These are phyloP conservation scores for Sporothrix protearum DNA, from an alignment of 2,329 filamentous ascomycete species.

Conservation along the genomic window DNA sequence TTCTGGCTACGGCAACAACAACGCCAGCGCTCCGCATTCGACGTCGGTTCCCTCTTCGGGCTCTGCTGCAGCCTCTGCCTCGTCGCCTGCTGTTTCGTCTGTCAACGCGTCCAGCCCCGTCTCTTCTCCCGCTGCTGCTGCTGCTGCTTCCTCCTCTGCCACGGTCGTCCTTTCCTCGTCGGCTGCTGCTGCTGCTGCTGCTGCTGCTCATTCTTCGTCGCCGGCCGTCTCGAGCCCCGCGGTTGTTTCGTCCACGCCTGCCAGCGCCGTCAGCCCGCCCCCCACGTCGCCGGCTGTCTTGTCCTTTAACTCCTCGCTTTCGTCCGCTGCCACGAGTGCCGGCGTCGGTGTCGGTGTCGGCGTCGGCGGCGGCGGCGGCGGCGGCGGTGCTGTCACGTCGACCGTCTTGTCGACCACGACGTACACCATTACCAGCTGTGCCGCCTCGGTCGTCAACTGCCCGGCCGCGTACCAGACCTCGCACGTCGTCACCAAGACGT, in stretches of 20 bases:
- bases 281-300: not conserved
- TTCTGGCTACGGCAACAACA: not conserved
- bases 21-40: not conserved
- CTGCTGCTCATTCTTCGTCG: not conserved
- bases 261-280: not conserved
- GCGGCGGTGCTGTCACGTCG: constrained; percentile 27
- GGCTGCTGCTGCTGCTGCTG: not conserved
- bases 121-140: not conserved
- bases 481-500: constrained; percentile 32
- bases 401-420: constrained; percentile 30
- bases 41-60: not conserved
- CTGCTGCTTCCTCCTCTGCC: not conserved
- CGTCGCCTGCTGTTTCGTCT: not conserved
- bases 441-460: constrained; percentile 34
- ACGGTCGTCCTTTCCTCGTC: not conserved
- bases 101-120: not conserved
- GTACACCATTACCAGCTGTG: constrained; percentile 36
- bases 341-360: not conserved
- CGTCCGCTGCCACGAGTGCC: not conserved
- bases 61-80: not conserved
- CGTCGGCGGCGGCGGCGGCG: no score
- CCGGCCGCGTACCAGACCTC: constrained; percentile 32
- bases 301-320: not conserved
- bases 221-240: not conserved
- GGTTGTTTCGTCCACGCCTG: not conserved